A percentile compares a stretch with the other conserved stretches of the same genome.
Conservation (phyloP, 78 protist species). For the Dictyostelium brefeldianum region DNA sequence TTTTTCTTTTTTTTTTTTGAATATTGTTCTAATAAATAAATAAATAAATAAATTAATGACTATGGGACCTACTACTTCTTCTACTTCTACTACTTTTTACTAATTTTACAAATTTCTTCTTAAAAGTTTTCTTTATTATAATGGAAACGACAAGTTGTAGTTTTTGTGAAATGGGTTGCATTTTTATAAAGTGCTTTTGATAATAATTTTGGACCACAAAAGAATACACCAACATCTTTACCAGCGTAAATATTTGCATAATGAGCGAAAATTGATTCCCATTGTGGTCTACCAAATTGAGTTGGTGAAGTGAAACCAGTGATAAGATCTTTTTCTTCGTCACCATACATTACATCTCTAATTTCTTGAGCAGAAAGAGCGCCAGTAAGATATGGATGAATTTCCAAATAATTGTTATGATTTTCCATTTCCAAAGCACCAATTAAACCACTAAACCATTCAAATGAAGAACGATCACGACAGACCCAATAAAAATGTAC, state of each 20-base stretch:
- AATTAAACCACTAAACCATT: slow-evolving; percentile 87
- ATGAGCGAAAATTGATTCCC: slow-evolving; percentile 77
- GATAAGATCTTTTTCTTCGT: slow-evolving; percentile 76
- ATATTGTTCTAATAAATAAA: neutral
- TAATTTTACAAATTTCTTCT: neutral
- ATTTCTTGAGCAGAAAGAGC: slow-evolving; percentile 84
- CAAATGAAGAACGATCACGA: slow-evolving; percentile 85
- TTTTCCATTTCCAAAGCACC: slow-evolving; percentile 82
- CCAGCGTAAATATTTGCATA: slow-evolving; percentile 44
- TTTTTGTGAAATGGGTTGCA: slow-evolving; percentile 39
- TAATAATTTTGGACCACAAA: slow-evolving; percentile 90
- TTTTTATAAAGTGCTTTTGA: slow-evolving; percentile 74
- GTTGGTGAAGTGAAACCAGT: slow-evolving; percentile 85
- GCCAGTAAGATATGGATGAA: slow-evolving; percentile 89
- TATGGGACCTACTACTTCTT: neutral
- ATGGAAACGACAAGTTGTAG: slow-evolving; percentile 65
- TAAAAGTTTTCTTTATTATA: slow-evolving; percentile 92
- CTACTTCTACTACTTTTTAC: neutral
- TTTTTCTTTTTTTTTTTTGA: neutral
- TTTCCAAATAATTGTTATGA: slow-evolving; percentile 76
- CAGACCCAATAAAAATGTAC: slow-evolving; percentile 91
- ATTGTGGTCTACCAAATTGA: slow-evolving; percentile 82
- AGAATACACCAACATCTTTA: slow-evolving; percentile 86
- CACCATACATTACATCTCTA: slow-evolving; percentile 85
- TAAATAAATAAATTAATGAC: neutral